Base-by-base conservation (phyloP, 306 rosid genomes). In the Urtica urens region DNA sequence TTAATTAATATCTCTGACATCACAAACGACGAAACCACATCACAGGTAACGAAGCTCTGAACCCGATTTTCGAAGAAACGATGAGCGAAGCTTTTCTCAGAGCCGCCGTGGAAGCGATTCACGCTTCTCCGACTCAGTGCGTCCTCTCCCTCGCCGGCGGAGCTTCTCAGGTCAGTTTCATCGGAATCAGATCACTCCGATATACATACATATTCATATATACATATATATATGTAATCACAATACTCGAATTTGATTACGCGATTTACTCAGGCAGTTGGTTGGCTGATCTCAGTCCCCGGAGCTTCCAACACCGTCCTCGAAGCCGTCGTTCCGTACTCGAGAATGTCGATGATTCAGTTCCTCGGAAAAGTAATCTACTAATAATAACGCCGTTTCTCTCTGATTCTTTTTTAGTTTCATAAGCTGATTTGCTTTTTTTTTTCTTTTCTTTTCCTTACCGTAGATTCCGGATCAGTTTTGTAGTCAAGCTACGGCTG, bases 291-390 rank as follows among this genome's bases (percentile, higher is more conserved):
- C 5, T 74, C 95, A 6, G 76, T 68, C 52, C 87, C 95, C 0
- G 97, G 97, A 61, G 93, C 95, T 31, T 78, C 95, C 13, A 77
- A 68, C 23, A 88, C 95, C 1, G 78, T 88, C 24, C 95, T 88
- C 12, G 93, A 88, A 68, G 71, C 70, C 21, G 62, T 81, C n/a
- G 58, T 88, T 28, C 95, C 97, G n/a, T 84, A 84, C 38, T 88
- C 97, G 13, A 55, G 66, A 52, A 66, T 69, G 74, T 81, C 93
- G 5, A 18, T 71, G 64, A 68, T 81, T 33, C 97, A 84, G 49
- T 70, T 90, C 48, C 82, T 90, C 33, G 80, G 79, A 52, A 90
- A 90, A 83, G 95, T 83, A 4, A 46, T 23, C 4, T 2, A 37
- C 30, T 19, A n/a, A n/a, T n/a, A n/a, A n/a, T 18, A 25, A n/a